Conservation (phyloP, 805 yeast species). For the Saccharomycopsis schoenii region DNA sequence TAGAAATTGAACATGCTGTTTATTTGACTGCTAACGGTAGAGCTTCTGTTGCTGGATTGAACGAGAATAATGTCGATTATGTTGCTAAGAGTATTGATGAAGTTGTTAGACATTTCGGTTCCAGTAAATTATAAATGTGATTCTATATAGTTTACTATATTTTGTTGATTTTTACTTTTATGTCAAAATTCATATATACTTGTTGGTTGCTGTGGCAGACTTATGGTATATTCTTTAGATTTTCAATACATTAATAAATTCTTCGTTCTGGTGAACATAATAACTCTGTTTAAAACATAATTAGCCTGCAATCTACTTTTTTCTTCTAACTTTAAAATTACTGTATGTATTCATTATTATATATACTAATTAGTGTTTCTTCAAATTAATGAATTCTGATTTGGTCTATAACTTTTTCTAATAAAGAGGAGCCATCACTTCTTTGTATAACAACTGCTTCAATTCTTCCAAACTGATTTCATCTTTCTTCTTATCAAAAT, state of each 20-base stretch:
- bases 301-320: background rate
- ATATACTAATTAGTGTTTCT: background rate
- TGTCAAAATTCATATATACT: too few species aligned
- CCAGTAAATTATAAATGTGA: background rate
- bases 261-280: too few species aligned
- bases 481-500: constrained; percentile 78
- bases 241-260: too few species aligned
- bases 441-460: constrained; percentile 68
- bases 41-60: constrained; percentile 83
- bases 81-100: constrained; percentile 52
- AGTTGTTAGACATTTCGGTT: constrained; percentile 24
- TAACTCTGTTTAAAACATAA: background rate
- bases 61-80: constrained; percentile 67
- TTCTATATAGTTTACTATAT: background rate
- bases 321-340: background rate
- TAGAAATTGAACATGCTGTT: constrained; percentile 64
- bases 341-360: background rate
- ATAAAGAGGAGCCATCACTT: constrained; percentile 45
- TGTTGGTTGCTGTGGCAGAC: too few species aligned
- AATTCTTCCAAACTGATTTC: constrained; percentile 67
- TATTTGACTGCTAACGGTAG: constrained; percentile 89
- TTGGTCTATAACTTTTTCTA: background rate
- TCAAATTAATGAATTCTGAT: background rate
- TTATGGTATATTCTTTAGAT: too few species aligned
- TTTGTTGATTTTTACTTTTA: too few species aligned